phyloP scores from a whole-genome alignment of 2,329 filamentous ascomycete species.

The Penicillium sumatraense region DNA sequence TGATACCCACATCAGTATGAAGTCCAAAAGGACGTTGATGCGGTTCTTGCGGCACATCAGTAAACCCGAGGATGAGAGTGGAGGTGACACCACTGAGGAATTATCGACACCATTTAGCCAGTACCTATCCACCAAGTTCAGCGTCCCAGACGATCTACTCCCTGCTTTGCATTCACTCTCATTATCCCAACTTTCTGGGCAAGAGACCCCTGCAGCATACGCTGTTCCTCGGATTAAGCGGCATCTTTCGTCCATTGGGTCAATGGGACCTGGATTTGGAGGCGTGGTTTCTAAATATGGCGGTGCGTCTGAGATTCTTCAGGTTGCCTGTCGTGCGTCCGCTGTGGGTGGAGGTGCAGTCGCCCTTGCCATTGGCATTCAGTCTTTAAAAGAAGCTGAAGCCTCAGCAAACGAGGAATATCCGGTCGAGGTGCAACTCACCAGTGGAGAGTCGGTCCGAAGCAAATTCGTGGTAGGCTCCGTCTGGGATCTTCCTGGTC shows the following conservation, averaged over 20 bases:
- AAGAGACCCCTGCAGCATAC: constrained; percentile 64
- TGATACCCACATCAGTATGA: constrained; percentile 73
- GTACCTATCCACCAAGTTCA: constrained; percentile 59
- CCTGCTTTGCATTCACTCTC: constrained; percentile 72
- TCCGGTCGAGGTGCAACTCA: constrained; percentile 36
- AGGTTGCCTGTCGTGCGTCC: constrained; percentile 86
- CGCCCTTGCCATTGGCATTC: constrained; percentile 75
- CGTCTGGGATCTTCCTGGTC: constrained; percentile 40
- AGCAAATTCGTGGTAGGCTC: constrained; percentile 44
- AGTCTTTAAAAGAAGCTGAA: constrained; percentile 33
- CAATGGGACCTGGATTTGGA: constrained; percentile 87
- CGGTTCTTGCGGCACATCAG: constrained; percentile 88
- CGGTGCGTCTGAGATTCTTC: constrained; percentile 82
- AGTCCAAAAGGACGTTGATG: constrained; percentile 85
- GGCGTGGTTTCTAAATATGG: constrained; percentile 93
- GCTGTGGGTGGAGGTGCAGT: constrained; percentile 92
- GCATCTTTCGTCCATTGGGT: constrained; percentile 83
- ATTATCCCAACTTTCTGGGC: constrained; percentile 65
- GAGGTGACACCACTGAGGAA: constrained; percentile 57
- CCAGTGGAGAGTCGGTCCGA: constrained; percentile 42
- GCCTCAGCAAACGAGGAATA: constrained; percentile 19
- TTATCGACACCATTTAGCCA: constrained; percentile 57
- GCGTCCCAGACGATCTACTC: constrained; percentile 70
- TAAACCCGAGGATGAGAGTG: constrained; percentile 62
- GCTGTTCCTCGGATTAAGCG: constrained; percentile 75